phyloP scores from a whole-genome alignment of 2,329 filamentous ascomycete species.

The Orbilia brochopaga region DNA sequence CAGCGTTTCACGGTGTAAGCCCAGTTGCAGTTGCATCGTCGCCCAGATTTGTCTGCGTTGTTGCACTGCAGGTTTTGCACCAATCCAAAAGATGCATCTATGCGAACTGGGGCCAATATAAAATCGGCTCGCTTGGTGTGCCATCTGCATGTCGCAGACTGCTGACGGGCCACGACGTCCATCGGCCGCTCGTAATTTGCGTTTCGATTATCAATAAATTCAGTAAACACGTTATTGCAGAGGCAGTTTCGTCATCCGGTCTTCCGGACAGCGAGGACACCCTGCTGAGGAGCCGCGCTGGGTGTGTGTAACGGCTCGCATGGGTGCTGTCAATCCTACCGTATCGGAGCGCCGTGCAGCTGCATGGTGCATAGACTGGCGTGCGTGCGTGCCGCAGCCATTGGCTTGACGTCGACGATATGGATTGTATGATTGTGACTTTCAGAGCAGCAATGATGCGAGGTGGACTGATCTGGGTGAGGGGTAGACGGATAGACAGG shows the following conservation, averaged over 20 bases:
- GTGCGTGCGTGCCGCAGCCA: too few species aligned
- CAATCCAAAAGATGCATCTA: background rate
- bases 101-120: too few species aligned
- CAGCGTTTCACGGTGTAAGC: background rate
- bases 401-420: too few species aligned
- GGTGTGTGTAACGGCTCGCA: constrained; percentile 44
- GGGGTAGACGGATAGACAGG: background rate
- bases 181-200: background rate
- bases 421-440: too few species aligned
- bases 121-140: background rate
- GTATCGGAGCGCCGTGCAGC: constrained; percentile 26
- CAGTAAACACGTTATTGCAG: background rate
- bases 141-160: background rate
- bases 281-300: constrained; percentile 12
- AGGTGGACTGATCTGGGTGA: background rate
- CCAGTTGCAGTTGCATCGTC: background rate
- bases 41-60: background rate
- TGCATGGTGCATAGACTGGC: background rate
- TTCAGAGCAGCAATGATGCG: background rate
- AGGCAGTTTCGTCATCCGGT: background rate
- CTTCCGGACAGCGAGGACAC: too few species aligned
- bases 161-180: background rate
- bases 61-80: background rate
- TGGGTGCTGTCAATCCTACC: constrained; percentile 36
- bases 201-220: background rate